A percentile compares a stretch with the other conserved stretches of the same genome.
Evolutionary conservation across 2,329 filamentous ascomycete species (phyloP).

Genomic region (Corinectria fuckeliana): DNA sequence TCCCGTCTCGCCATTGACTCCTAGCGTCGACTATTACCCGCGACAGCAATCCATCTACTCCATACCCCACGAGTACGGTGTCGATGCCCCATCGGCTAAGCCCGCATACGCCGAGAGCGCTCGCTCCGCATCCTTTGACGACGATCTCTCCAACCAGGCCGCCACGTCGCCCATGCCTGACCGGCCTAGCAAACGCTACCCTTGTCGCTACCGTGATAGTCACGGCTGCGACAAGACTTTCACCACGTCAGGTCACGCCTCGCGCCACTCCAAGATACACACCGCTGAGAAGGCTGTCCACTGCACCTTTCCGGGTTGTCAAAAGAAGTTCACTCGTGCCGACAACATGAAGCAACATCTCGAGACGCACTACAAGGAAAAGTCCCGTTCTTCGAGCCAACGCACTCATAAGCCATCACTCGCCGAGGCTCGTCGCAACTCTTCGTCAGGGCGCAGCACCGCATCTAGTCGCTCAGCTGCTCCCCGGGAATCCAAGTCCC

Average conservation of each 20-base stretch:
- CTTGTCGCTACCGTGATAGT: constrained; percentile 74
- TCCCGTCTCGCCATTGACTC: constrained; percentile 62
- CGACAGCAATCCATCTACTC: constrained; percentile 49
- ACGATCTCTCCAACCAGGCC: constrained; percentile 48
- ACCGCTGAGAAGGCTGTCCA: constrained; percentile 79
- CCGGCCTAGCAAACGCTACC: constrained; percentile 69
- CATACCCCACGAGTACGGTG: constrained; percentile 43
- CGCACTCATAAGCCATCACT: constrained; percentile 43
- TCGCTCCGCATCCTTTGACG: constrained; percentile 59
- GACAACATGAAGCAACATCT: constrained; percentile 91
- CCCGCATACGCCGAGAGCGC: constrained; percentile 52
- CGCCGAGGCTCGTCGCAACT: constrained; percentile 43
- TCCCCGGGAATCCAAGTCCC: constrained; percentile 33
- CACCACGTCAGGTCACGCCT: constrained; percentile 85
- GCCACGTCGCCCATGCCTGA: constrained; percentile 51
- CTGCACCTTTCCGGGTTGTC: constrained; percentile 72
- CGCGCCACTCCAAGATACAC: constrained; percentile 84
- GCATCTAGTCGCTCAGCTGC: constrained; percentile 39
- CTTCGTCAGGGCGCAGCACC: constrained; percentile 39
- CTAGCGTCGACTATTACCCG: constrained; percentile 53
- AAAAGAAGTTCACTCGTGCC: constrained; percentile 80
- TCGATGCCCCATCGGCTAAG: constrained; percentile 46
- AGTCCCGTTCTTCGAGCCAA: constrained; percentile 53
- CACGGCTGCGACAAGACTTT: constrained; percentile 80
- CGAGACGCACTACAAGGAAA: constrained; percentile 75